A percentile compares a stretch with the other conserved stretches of the same genome.
phyloP scores from a whole-genome alignment of 345 rosid species.

The Luvunga scandens region DNA sequence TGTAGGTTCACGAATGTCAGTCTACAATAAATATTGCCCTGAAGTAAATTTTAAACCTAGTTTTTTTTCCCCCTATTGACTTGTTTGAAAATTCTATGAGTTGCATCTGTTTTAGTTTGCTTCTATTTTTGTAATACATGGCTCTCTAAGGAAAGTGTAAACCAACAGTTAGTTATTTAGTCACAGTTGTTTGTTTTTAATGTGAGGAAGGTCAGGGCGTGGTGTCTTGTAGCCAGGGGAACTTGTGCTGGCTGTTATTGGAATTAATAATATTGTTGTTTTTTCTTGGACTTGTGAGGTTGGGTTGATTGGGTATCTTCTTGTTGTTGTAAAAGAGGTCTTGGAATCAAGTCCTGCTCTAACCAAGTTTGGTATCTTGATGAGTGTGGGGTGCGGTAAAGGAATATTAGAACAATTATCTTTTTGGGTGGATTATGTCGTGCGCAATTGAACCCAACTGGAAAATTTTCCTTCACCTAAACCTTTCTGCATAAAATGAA shows the following conservation, averaged over 20 bases:
- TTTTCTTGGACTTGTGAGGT: not conserved
- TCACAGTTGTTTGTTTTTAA: not conserved
- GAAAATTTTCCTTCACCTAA: not conserved
- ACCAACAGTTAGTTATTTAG: not conserved
- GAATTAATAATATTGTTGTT: not conserved
- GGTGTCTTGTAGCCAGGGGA: not conserved
- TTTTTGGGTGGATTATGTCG: not conserved
- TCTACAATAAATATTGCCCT: not conserved
- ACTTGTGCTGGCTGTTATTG: not conserved
- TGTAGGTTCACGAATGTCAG: not conserved
- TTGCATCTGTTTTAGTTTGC: not conserved
- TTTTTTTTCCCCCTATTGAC: not conserved
- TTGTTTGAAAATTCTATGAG: not conserved
- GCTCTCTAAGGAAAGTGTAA: not conserved
- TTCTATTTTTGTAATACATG: not conserved
- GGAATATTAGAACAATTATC: not conserved
- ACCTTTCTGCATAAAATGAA: not conserved
- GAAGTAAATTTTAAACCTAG: not conserved
- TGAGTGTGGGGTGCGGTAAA: not conserved
- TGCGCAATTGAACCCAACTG: not conserved
- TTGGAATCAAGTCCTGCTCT: not conserved
- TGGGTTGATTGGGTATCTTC: not conserved
- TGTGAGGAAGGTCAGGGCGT: not conserved
- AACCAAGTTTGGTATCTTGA: not conserved
- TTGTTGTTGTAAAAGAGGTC: not conserved